A percentile compares a stretch with the other conserved stretches of the same genome.
Evolutionary conservation across 441 rosid species (phyloP).

Genomic region (Mallotus repandus): DNA sequence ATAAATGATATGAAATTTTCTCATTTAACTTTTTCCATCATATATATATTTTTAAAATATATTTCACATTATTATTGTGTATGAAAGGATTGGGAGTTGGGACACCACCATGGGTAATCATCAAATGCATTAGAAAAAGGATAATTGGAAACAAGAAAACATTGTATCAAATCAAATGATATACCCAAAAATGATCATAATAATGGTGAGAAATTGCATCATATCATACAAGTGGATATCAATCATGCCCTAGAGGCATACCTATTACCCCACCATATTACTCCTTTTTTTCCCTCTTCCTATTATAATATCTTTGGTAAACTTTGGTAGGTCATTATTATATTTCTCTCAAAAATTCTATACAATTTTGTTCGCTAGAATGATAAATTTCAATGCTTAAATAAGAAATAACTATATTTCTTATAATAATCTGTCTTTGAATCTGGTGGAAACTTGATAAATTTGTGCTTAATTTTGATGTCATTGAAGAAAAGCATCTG

Average conservation of each 20-base stretch:
- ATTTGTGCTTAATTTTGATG: no score
- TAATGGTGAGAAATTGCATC: constrained; percentile 24
- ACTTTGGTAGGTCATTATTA: constrained; percentile 2
- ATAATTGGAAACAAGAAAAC: constrained; percentile 22
- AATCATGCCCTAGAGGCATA: constrained; percentile 29
- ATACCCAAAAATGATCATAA: constrained; percentile 4
- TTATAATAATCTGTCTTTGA: no score
- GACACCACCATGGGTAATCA: constrained; percentile 19
- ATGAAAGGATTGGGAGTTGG: neutral
- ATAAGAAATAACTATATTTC: no score
- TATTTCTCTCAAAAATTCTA: no score
- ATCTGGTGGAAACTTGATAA: no score
- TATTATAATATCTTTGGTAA: neutral
- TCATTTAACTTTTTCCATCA: neutral
- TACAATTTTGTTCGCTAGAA: no score
- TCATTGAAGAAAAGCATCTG: no score
- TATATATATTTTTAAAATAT: neutral
- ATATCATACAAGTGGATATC: constrained; percentile 21
- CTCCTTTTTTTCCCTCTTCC: neutral
- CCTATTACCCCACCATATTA: constrained; percentile 26
- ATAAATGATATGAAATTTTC: no score
- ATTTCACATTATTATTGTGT: neutral
- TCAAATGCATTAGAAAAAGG: constrained; percentile 18
- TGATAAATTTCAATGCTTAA: no score
- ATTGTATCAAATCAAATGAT: constrained; percentile 34